Evolutionary conservation across 163 green algal species (phyloP), one percentile per base, ranked within the genome.

Genomic region (Scenedesmus sp.): DNA sequence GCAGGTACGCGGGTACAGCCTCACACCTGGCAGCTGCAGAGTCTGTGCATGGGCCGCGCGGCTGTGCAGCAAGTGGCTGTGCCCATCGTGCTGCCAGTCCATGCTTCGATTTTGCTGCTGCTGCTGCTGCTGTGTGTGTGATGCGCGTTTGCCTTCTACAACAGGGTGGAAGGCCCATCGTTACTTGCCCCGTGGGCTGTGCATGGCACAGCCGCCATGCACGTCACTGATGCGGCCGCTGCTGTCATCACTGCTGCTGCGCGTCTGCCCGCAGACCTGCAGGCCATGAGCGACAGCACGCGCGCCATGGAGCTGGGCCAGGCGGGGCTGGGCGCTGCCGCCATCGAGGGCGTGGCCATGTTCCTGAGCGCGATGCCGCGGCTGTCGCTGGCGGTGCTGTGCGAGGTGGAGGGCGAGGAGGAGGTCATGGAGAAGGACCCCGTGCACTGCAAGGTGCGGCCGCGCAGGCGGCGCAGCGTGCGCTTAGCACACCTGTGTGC

Each of bases 341-440:
- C 94, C 64, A 93, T 93, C 79, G 97, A 98, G 79, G 96, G 96
- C 18, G 95, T 97, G 70, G 87, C 91, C n/a, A 94, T 94, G 6
- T 95, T 96, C 56, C 76, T 98, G 85, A 82, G 73, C 60, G 93
- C 93, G 0, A 91, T 96, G 90, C 96, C 96, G 46, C 91, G 23
- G 0, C 62, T 98, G 52, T 82, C 92, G 34, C 84, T 96, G 56
- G 67, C 82, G 0, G 95, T 92, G 0, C 82, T 92, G n/a, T 96
- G 83, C 79, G 90, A 95, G 85, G 93, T 98, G 85, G 94, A 96
- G 6, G 96, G 94, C 0, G 95, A 95, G 2, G 95, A 97, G 84
- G 95, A 96, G 12, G 95, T 98, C 88, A 93, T 96, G 88, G 94
- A 96, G 94, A 46, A 70, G 0, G 97, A 98, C 91, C 55, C 95